phyloP scores from a whole-genome alignment of 208 protist species.

The Naegleria fowleri region DNA sequence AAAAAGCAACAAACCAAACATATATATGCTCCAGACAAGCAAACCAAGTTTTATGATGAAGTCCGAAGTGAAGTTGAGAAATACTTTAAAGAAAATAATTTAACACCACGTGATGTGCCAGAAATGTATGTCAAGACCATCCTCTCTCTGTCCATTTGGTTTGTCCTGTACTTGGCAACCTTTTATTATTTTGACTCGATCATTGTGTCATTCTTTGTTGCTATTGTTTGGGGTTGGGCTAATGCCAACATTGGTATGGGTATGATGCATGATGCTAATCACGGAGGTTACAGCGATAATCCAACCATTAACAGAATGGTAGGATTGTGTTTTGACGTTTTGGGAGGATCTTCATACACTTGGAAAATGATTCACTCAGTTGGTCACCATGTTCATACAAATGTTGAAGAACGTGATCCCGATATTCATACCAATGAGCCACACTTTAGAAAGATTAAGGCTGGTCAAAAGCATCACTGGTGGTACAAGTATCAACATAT shows the following conservation, averaged over 20 bases:
- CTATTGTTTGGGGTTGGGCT: not conserved
- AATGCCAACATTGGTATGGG: constrained; percentile 5
- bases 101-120: not conserved
- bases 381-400: constrained; percentile 23
- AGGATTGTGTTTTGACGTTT: constrained; percentile 1
- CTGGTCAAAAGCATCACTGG: not conserved
- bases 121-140: constrained; percentile 26
- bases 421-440: constrained; percentile 32
- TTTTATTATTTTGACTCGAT: not conserved
- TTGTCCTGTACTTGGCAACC: not conserved
- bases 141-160: not conserved
- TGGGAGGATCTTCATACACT: constrained; percentile 5
- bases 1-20: not conserved
- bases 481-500: constrained; percentile 31
- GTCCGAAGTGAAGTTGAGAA: not conserved
- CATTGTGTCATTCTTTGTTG: not conserved
- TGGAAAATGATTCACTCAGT: constrained; percentile 33
- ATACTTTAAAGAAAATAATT: constrained; percentile 25
- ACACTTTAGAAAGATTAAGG: constrained; percentile 30
- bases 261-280: constrained; percentile 30
- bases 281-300: constrained; percentile 13
- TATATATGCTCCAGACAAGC: not conserved
- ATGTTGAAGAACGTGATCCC: constrained; percentile 28
- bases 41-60: constrained; percentile 13
- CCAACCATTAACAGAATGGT: constrained; percentile 10